Evolutionary conservation across 768 basidiomycete genomes (phyloP), one percentile per base, ranked within the genome.

Genomic region (Chalciporus chontae): DNA sequence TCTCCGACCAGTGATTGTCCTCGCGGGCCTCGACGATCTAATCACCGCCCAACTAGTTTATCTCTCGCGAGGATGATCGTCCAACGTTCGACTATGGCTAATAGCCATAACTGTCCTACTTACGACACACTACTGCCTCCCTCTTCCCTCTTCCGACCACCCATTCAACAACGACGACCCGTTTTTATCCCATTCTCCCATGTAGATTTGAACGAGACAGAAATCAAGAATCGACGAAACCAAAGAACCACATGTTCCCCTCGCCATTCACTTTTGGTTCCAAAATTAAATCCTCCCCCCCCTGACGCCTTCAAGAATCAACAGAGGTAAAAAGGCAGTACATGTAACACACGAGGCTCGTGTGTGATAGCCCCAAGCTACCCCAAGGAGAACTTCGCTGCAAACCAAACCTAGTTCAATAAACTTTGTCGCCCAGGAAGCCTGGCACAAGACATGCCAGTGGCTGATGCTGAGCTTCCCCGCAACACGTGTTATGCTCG

Each of bases 271-370:
- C 40, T 43, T 43, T 48, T 45, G 26, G 18, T 14, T 17, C 53
- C 26, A 42, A 62, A 49, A 15, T 50, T 8, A 27, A 26, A 29
- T 17, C n/a, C 51, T 23, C 52, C n/a, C 51, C 29, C 52, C 21
- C 21, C 21, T 21, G 21, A 21, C 2, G 21, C 21, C 21, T 21
- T n/a, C 2, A 21, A 21, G 21, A 21, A 2, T 21, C 21, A 21
- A 21, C 2, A 21, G 21, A 56, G 36, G 6, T 23, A 47, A 15
- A 40, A n/a, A n/a, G n/a, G n/a, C n/a, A n/a, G n/a, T n/a, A n/a
- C n/a, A n/a, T n/a, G 39, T 43, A 47, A 48, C 13, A 53, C 61
- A 62, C 55, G 61, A 62, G 61, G 61, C 43, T 42, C 41, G 17
- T 61, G 50, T 61, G 50, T 29, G 40, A 26, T 2, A 6, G 26